Evolutionary conservation across 495 filamentous ascomycete genomes (phyloP).

Genomic region (Penicillium simplicissimum): DNA sequence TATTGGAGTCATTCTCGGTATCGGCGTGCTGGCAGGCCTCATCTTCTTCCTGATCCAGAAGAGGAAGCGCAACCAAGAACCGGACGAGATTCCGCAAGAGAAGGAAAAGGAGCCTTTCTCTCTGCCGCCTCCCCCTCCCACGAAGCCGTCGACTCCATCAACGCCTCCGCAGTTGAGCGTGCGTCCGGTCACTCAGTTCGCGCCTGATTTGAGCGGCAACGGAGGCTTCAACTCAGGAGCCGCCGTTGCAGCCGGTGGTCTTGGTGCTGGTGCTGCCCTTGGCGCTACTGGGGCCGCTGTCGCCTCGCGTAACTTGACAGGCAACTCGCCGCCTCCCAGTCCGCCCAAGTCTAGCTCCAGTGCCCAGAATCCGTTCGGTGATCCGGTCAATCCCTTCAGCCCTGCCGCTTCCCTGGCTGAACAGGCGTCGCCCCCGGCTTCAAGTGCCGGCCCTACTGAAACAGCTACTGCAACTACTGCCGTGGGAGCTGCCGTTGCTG

Average conservation of each 20-base stretch:
- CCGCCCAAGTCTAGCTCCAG: slow-evolving; percentile 46
- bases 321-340: slow-evolving; percentile 36
- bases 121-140: slow-evolving; percentile 35
- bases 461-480: slow-evolving; percentile 33
- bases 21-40: slow-evolving; percentile 61
- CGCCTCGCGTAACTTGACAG: slow-evolving; percentile 41
- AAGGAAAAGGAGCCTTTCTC: slow-evolving; percentile 51
- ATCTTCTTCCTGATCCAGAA: slow-evolving; percentile 68
- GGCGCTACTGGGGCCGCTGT: slow-evolving; percentile 32
- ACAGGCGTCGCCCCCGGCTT: slow-evolving; percentile 24
- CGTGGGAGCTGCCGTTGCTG: slow-evolving; percentile 44
- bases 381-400: slow-evolving; percentile 56
- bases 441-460: slow-evolving; percentile 27
- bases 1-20: slow-evolving; percentile 69
- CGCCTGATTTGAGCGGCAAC: slow-evolving; percentile 61
- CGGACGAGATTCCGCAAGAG: slow-evolving; percentile 48
- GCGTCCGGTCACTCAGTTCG: slow-evolving; percentile 84
- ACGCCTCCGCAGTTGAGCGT: slow-evolving; percentile 82
- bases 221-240: slow-evolving; percentile 34
- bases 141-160: slow-evolving; percentile 39
- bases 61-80: slow-evolving; percentile 61
- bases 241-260: slow-evolving; percentile 29
- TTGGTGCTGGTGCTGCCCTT: slow-evolving; percentile 25
- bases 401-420: slow-evolving; percentile 19
- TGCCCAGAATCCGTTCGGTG: slow-evolving; percentile 45